phyloP scores from a whole-genome alignment of 352 stramenopile species.

The Thalassiosira tumida region DNA sequence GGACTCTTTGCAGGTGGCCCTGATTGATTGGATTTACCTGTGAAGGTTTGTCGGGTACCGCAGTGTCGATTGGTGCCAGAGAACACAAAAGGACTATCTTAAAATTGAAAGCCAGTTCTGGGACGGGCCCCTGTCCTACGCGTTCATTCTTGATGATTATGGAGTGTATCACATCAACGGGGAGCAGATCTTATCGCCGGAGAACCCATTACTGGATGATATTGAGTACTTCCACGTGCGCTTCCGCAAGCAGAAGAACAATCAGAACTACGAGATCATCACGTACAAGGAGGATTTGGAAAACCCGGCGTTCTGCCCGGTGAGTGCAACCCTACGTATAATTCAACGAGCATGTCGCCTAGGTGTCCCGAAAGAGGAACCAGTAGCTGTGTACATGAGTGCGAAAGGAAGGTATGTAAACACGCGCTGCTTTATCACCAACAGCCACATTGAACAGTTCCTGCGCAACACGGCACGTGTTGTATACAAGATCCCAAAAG shows the following conservation, averaged over 20 bases:
- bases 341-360: constrained; percentile 7
- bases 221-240: neutral
- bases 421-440: neutral
- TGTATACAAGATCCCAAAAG: neutral
- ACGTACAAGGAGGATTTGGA: constrained; percentile 9
- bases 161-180: neutral
- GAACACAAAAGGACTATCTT: neutral
- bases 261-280: constrained; percentile 46
- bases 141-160: constrained; percentile 51
- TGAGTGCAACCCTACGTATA: constrained; percentile 11
- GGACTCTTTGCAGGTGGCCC: constrained; percentile 3
- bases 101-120: neutral
- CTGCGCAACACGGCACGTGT: neutral
- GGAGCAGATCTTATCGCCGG: neutral
- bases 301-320: constrained; percentile 5
- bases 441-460: neutral
- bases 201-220: neutral
- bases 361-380: neutral
- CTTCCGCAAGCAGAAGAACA: constrained; percentile 52
- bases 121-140: neutral
- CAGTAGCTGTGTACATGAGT: neutral
- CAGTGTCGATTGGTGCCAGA: constrained; percentile 53
- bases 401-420: neutral
- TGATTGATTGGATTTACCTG: constrained; percentile 47
- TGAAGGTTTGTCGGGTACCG: constrained; percentile 15